Conservation (phyloP, 1,284 basidiomycete genomes). For the Termitomyces sp. region DNA sequence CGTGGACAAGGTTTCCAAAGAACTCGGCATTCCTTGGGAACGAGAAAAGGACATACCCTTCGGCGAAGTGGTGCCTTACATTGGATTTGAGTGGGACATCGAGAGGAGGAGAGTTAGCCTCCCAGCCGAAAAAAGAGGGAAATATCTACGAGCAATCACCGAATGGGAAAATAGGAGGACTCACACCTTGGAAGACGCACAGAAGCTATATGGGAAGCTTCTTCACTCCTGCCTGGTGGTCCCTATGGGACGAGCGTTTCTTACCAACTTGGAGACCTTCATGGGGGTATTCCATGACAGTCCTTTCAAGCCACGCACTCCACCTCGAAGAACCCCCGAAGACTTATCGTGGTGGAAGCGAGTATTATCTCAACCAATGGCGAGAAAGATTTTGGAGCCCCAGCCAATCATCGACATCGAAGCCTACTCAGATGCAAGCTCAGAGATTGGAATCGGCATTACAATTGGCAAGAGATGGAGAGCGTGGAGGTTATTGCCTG, state of each 20-base stretch:
- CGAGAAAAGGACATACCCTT: conserved; percentile 20
- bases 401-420: conserved; percentile 19
- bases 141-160: conserved; percentile 11
- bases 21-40: conserved; percentile 28
- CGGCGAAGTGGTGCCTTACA: not conserved
- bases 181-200: conserved; percentile 20
- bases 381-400: conserved; percentile 23
- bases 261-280: conserved; percentile 2
- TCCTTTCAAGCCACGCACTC: not conserved
- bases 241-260: conserved; percentile 8
- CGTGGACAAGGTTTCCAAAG: conserved; percentile 19
- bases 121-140: conserved; percentile 12
- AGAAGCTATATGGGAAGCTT: conserved; percentile 27
- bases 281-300: not conserved
- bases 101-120: conserved; percentile 8
- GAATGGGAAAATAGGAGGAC: conserved; percentile 11
- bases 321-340: not conserved
- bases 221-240: conserved; percentile 22
- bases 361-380: not conserved
- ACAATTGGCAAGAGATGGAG: conserved; percentile 30
- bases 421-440: conserved; percentile 11
- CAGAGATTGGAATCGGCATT: conserved; percentile 32
- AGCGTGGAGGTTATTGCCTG: conserved; percentile 31
- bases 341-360: not conserved
- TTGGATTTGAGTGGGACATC: conserved; percentile 18